Conservation (phyloP, 148 eudicot genomes). For the Fagopyrum tataricum region DNA sequence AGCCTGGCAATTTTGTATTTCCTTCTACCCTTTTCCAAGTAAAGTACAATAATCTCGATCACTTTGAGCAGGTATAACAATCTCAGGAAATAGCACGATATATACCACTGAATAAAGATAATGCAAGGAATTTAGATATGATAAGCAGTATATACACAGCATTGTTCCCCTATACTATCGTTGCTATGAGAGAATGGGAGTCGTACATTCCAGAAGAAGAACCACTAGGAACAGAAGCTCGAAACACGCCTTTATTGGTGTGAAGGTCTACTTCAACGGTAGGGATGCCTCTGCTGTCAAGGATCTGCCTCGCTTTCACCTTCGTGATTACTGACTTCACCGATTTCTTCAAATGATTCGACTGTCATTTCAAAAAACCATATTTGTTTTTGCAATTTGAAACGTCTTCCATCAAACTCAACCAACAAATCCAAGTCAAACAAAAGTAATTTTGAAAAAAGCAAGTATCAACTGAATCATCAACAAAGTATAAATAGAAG, state of each 20-base stretch:
- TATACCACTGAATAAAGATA: not conserved
- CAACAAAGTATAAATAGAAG: not conserved
- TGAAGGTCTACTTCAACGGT: slow-evolving; percentile 85
- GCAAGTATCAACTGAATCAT: not conserved
- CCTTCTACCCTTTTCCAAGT: not conserved
- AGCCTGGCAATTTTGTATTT: not conserved
- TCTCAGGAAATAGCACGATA: not conserved
- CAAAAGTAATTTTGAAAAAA: not conserved
- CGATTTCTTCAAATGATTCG: slow-evolving; percentile 93
- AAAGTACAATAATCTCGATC: not conserved
- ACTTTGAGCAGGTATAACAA: not conserved
- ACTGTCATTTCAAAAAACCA: slow-evolving; percentile 24
- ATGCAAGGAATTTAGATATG: not conserved
- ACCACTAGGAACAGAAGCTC: slow-evolving; percentile 85
- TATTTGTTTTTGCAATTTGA: not conserved
- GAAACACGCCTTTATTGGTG: slow-evolving; percentile 87
- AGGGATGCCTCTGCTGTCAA: slow-evolving; percentile 96
- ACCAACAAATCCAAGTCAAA: not conserved
- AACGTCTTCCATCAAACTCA: not conserved
- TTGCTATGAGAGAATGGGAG: not conserved
- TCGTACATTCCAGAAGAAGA: slow-evolving; percentile 73
- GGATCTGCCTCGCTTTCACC: slow-evolving; percentile 86
- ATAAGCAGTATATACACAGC: not conserved
- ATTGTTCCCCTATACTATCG: not conserved
- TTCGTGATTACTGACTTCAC: slow-evolving; percentile 87